Conservation (phyloP, 176 grass and related monocot species). For the Eragrostis nindensis region DNA sequence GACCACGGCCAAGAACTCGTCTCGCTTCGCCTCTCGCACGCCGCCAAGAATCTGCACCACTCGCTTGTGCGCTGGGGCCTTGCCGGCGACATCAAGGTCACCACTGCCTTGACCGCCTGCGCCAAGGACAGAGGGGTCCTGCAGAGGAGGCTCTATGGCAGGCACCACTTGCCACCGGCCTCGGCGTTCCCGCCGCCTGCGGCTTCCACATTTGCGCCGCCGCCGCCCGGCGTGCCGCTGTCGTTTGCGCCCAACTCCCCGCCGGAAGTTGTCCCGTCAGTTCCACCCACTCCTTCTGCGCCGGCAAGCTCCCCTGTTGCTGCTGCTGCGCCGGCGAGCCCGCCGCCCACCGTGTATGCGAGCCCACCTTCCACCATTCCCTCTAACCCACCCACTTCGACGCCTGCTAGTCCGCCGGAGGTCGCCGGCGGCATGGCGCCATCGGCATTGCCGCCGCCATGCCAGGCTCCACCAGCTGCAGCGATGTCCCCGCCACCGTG, state of each 20-base stretch:
- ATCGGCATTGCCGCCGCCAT: conserved; percentile 18
- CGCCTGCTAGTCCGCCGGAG: conserved; percentile 32
- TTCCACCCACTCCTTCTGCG: background rate
- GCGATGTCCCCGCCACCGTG: conserved; percentile 27
- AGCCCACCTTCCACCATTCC: background rate
- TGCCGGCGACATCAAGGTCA: conserved; percentile 43
- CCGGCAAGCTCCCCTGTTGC: background rate
- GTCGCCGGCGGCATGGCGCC: background rate
- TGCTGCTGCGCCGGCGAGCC: conserved; percentile 6
- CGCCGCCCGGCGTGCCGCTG: conserved; percentile 24
- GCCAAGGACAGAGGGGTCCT: background rate
- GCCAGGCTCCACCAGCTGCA: conserved; percentile 8
- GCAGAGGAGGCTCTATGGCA: conserved; percentile 37
- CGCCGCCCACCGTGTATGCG: background rate
- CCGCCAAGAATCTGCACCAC: conserved; percentile 48
- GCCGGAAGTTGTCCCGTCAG: background rate
- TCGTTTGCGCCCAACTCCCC: conserved; percentile 37
- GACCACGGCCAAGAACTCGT: conserved; percentile 20
- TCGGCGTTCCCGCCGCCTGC: background rate
- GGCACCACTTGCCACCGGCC: conserved; percentile 21
- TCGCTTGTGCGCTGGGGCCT: conserved; percentile 48
- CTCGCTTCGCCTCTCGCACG: conserved; percentile 16
- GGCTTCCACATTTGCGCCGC: background rate
- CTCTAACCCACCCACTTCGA: background rate
- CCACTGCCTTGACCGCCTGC: conserved; percentile 13